These are phyloP conservation scores for Sugiyamaella chiloensis DNA, from an alignment of 805 yeast genomes.

Conservation along the genomic window DNA sequence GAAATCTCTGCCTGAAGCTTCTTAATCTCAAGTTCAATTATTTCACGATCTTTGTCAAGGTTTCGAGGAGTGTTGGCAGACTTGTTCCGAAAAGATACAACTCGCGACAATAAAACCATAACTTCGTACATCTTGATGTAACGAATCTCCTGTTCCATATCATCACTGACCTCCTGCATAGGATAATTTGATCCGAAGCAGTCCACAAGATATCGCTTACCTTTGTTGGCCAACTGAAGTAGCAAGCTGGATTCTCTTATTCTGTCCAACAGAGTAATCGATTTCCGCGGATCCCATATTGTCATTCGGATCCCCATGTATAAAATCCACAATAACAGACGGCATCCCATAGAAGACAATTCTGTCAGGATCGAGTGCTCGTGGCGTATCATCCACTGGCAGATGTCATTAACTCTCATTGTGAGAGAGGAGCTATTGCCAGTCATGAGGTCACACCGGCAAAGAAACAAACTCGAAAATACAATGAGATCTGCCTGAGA, in stretches of 20 bases:
- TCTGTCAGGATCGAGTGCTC: background rate
- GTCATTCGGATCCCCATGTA: constrained; percentile 5
- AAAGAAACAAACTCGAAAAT: background rate
- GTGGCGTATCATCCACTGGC: background rate
- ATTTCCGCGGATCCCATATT: constrained; percentile 3
- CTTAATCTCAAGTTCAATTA: background rate
- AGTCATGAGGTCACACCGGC: background rate
- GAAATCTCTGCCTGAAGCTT: background rate
- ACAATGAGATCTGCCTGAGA: background rate
- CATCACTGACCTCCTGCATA: constrained; percentile 1
- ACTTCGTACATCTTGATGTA: constrained; percentile 1
- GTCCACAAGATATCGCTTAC: background rate
- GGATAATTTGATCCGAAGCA: constrained; percentile 3
- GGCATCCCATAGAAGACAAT: background rate
- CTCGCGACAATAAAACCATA: constrained; percentile 1
- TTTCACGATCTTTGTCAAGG: background rate
- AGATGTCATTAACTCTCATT: background rate
- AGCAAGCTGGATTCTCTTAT: constrained; percentile 1
- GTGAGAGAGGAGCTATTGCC: background rate
- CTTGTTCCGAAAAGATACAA: background rate
- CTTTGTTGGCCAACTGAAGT: background rate
- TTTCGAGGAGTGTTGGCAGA: background rate
- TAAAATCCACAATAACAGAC: constrained; percentile 5
- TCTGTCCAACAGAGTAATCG: background rate
- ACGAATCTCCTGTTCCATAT: constrained; percentile 4